These are phyloP conservation scores for Albophoma yamanashiensis DNA, from an alignment of 2,329 filamentous ascomycete genomes.

Conservation along the genomic window DNA sequence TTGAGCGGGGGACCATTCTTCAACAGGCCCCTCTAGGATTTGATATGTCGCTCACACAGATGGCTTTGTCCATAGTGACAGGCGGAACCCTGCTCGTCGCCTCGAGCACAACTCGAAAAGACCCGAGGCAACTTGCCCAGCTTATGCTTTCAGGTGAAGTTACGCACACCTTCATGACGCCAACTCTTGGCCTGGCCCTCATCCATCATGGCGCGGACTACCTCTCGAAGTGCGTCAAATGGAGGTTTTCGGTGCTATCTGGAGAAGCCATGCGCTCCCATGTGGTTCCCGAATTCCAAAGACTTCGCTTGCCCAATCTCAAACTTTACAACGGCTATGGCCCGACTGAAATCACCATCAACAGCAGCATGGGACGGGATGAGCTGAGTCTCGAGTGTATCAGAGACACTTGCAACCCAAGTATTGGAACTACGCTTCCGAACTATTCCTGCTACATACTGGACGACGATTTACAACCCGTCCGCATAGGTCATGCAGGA, in stretches of 20 bases:
- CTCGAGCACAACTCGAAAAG: background rate
- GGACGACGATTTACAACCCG: background rate
- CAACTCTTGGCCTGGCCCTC: background rate
- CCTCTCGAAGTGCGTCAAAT: background rate
- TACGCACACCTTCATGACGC: background rate
- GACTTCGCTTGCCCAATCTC: background rate
- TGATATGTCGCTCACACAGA: background rate
- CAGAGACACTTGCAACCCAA: background rate
- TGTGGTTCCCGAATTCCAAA: slow-evolving; percentile 3
- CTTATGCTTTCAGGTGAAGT: background rate
- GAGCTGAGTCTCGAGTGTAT: background rate
- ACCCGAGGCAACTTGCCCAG: background rate
- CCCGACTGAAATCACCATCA: slow-evolving; percentile 16
- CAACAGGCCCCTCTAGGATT: background rate
- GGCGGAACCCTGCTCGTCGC: background rate
- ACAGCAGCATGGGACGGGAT: background rate
- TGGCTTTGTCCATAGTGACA: background rate
- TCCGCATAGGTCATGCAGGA: slow-evolving; percentile 16
- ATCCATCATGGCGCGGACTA: background rate
- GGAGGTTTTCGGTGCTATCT: background rate
- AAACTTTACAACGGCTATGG: slow-evolving; percentile 17
- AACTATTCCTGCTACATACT: background rate
- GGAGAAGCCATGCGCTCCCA: background rate
- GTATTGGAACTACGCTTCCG: background rate
- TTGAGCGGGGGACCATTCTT: background rate